A percentile compares a stretch with the other conserved stretches of the same genome.
These are phyloP conservation scores for Cardamine chenopodiifolia DNA, from an alignment of 345 rosid genomes.

Conservation along the genomic window DNA sequence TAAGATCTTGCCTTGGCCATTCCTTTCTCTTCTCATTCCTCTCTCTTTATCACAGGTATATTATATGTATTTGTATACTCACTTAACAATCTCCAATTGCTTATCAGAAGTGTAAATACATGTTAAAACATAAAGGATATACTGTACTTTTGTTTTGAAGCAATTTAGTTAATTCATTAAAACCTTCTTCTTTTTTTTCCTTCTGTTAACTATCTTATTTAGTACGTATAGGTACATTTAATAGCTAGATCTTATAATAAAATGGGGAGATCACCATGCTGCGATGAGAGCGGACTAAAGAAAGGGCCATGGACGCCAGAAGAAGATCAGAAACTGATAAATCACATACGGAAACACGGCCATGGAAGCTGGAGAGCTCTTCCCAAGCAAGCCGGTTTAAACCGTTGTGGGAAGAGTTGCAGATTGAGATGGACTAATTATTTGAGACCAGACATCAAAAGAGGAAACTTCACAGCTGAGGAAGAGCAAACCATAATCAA, in stretches of 20 bases:
- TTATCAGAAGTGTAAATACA: not conserved
- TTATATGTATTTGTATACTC: not conserved
- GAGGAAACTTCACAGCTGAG: conserved; percentile 73
- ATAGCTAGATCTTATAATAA: not conserved
- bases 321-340: conserved; percentile 61
- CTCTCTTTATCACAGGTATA: conserved; percentile 27
- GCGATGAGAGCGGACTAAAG: conserved; percentile 55
- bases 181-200: not conserved
- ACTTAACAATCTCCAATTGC: not conserved
- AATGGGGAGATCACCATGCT: conserved; percentile 53
- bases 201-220: not conserved
- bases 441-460: conserved; percentile 73
- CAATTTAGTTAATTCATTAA: conserved; percentile 8
- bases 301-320: conserved; percentile 89
- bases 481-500: conserved; percentile 74
- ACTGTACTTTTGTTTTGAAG: not conserved
- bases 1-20: conserved; percentile 21
- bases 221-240: not conserved
- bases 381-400: conserved; percentile 70
- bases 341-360: conserved; percentile 57
- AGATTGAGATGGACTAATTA: conserved; percentile 81
- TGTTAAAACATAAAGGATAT: not conserved
- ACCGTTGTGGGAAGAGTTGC: conserved; percentile 85
- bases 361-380: conserved; percentile 87
- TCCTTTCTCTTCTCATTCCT: not conserved